phyloP scores from a whole-genome alignment of 345 rosid genomes.

The Lumnitzera racemosa region DNA sequence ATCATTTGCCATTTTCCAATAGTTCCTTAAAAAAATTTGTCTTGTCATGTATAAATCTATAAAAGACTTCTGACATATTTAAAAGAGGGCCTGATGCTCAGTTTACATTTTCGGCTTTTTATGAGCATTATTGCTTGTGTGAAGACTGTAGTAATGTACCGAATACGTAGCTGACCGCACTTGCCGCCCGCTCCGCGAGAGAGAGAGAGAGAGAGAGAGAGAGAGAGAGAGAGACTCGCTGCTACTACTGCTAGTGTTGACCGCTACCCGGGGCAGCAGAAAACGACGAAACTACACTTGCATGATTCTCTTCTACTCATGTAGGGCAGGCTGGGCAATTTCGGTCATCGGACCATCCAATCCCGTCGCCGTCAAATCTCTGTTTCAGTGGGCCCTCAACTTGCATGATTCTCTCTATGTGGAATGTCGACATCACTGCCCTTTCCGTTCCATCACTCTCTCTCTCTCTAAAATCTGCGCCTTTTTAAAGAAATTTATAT shows the following conservation, averaged over 20 bases:
- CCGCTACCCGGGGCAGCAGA: slow-evolving; percentile 6
- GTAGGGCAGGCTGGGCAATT: too few species aligned
- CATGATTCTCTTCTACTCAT: background rate
- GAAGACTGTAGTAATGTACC: too few species aligned
- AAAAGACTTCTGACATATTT: too few species aligned
- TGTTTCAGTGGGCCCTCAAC: background rate
- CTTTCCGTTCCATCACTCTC: background rate
- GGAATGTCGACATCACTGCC: background rate
- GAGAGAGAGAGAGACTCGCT: background rate
- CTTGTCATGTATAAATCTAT: too few species aligned
- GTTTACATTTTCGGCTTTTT: too few species aligned
- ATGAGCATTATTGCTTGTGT: too few species aligned
- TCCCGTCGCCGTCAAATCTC: slow-evolving; percentile 7
- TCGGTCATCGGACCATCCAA: background rate
- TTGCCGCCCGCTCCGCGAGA: slow-evolving; percentile 72
- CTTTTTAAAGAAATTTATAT: background rate
- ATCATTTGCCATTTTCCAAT: too few species aligned
- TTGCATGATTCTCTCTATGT: background rate
- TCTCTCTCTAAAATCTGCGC: background rate
- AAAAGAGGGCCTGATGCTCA: too few species aligned
- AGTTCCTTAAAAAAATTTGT: too few species aligned
- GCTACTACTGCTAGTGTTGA: background rate
- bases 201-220: background rate
- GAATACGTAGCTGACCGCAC: slow-evolving; percentile 46
- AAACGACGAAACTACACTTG: slow-evolving; percentile 3